Base-by-base conservation (phyloP, 352 stramenopile genomes). In the Blastocystis sp. region DNA sequence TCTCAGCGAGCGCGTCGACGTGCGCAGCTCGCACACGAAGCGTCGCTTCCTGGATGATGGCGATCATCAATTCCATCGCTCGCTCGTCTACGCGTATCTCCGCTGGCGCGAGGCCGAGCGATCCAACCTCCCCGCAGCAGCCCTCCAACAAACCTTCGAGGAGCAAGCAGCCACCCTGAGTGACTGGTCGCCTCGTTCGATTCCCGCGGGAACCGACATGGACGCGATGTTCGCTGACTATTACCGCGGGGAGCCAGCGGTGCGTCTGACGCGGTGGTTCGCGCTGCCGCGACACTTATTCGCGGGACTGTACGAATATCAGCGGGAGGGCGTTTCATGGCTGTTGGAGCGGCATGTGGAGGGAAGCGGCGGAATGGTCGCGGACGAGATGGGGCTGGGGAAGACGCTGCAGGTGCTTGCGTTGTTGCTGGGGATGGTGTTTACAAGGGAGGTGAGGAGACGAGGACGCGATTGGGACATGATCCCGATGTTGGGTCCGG, bases 341-440 rank as follows among this genome's bases (percentile, higher is more conserved):
- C 92, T 99, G 87, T 97, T 96, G 87, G 90, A 95, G 72, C 90
- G 98, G 18, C 94, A 98, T 88, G 90, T 92, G 87, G 92, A 97
- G 89, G 94, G 95, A 84, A 94, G 93, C 21, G 96, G 96, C n/a
- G 96, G 96, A 4, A 97, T 98, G 77, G 84, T 98, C 8, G 94
- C 92, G 11, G 94, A 97, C 87, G 93, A 97, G 59, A 97, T 98
- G 94, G 93, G 93, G 14, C 89, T 97, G 14, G 94, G 95, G n/a
- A 98, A 98, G 90, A 98, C 95, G 1, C 91, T 97, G 9, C 94
- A 97, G 86, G 90, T 94, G 8, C 87, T 79, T 79, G 90, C 88
- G 7, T 92, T 91, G 57, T 75, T 94, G 16, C 88, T 90, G 11
- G 86, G 86, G 2, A 90, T 92, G 57, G 51, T 87, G 46, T 71